Base-by-base conservation (phyloP, 2,329 filamentous ascomycete genomes). In the Ceratocystis alfenasii region DNA sequence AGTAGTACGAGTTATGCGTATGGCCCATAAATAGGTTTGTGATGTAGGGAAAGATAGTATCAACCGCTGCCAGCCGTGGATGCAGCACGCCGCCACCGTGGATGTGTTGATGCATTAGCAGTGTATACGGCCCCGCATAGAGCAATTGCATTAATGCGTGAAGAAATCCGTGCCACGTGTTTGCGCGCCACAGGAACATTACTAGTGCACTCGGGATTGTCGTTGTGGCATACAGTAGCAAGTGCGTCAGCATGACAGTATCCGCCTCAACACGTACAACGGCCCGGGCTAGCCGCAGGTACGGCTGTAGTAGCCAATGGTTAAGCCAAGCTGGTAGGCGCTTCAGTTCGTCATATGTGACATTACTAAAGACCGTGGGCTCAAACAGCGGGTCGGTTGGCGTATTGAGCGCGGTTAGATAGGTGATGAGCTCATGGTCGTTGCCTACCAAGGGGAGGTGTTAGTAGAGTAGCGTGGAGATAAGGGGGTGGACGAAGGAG, bases 101-200 rank as follows among this genome's bases (percentile, higher is more conserved):
- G 70, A 93, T 92, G 73, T 93, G 89, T 72, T 93, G 88, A 71
- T 93, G 89, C 81, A 89, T 88, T 82, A 93, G 84, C 46, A 93
- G 78, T 0, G 88, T 93, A 75, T 90, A 93, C 1, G 85, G 79
- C 6, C 88, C 88, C 64, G 85, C 82, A 71, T 86, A 91, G 72
- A 80, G 88, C 44, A 81, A 75, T 70, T 88, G 84, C 78, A 90
- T 84, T 8, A 82, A 71, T 64, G 80, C 78, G 72, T 93, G 89
- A 33, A 85, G 70, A 17, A 89, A 70, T 8, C 81, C 89, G 73
- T 91, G 89, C 46, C 81, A 69, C 76, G 83, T 89, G 8, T 79
- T 81, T n/a, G 50, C 28, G 50, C 22, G 50, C 22, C 50, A 25
- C 2, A 55, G 8, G 75, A 92, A 92, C 12, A 93, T 78, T 65